phyloP scores from a whole-genome alignment of 257 asterid genomes.

The Galeopsis tetrahit region DNA sequence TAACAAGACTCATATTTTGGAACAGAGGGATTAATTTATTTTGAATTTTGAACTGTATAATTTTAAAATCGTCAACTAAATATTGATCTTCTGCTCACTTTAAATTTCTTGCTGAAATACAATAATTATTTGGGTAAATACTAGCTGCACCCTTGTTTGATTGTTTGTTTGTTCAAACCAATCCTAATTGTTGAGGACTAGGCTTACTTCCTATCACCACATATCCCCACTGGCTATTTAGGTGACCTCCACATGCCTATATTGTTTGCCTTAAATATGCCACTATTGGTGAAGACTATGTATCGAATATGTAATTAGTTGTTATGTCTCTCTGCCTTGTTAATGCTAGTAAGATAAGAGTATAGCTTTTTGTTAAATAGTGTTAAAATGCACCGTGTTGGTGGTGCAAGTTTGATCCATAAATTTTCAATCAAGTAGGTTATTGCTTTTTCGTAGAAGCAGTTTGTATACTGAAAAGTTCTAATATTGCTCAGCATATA shows the following conservation, averaged over 20 bases:
- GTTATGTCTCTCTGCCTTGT: conserved; percentile 3
- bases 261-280: conserved; percentile 21
- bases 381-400: background rate
- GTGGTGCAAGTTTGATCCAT: background rate
- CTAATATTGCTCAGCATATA: background rate
- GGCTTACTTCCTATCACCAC: background rate
- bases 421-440: background rate
- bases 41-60: background rate
- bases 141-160: background rate
- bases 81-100: conserved; percentile 14
- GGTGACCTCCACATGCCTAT: background rate
- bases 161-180: conserved; percentile 16
- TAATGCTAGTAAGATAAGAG: background rate
- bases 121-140: background rate
- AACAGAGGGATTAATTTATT: background rate
- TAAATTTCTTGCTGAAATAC: conserved; percentile 3
- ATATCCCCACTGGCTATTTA: background rate
- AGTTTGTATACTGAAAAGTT: background rate
- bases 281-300: background rate
- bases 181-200: background rate
- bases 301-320: background rate
- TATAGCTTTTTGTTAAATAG: background rate
- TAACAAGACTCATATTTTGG: background rate
- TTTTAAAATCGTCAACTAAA: conserved; percentile 3
- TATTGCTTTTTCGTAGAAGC: background rate